phyloP scores from a whole-genome alignment of 2,329 filamentous ascomycete species.

The Colletotrichum sp. region DNA sequence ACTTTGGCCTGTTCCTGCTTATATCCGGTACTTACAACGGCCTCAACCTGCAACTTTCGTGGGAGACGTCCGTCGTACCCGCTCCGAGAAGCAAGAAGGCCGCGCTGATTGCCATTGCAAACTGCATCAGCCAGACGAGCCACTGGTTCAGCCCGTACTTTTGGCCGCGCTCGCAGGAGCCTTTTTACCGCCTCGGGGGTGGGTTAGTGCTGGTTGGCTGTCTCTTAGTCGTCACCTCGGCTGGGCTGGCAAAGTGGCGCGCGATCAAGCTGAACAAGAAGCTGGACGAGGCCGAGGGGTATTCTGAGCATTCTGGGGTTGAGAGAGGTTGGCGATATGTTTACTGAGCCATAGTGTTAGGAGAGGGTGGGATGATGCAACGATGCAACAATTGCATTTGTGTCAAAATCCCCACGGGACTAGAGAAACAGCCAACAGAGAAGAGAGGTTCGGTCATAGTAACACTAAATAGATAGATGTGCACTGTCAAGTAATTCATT shows the following conservation, averaged over 20 bases:
- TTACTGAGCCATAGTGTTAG: not conserved
- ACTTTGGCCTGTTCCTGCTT: constrained; percentile 45
- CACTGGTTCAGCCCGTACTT: constrained; percentile 47
- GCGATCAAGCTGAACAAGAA: constrained; percentile 26
- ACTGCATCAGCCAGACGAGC: constrained; percentile 39
- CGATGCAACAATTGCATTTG: not conserved
- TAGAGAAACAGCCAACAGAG: not conserved
- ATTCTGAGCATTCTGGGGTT: constrained; percentile 24
- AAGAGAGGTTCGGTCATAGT: not conserved
- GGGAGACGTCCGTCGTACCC: constrained; percentile 44
- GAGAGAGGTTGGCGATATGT: constrained; percentile 26
- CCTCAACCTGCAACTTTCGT: constrained; percentile 42
- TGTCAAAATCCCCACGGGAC: not conserved
- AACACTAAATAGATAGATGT: not conserved
- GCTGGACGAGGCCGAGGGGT: constrained; percentile 29
- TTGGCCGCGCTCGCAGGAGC: constrained; percentile 29
- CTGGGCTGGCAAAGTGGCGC: constrained; percentile 24
- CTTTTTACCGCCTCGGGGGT: constrained; percentile 30
- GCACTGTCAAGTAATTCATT: not conserved
- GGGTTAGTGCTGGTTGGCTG: constrained; percentile 54
- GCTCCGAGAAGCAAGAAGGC: constrained; percentile 42
- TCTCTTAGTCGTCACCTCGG: constrained; percentile 61
- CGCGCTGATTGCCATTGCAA: constrained; percentile 44
- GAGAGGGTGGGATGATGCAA: not conserved
- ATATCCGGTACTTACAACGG: constrained; percentile 41